These are phyloP conservation scores for Spinacia oleracea DNA, from an alignment of 179 eudicot genomes.

Conservation along the genomic window DNA sequence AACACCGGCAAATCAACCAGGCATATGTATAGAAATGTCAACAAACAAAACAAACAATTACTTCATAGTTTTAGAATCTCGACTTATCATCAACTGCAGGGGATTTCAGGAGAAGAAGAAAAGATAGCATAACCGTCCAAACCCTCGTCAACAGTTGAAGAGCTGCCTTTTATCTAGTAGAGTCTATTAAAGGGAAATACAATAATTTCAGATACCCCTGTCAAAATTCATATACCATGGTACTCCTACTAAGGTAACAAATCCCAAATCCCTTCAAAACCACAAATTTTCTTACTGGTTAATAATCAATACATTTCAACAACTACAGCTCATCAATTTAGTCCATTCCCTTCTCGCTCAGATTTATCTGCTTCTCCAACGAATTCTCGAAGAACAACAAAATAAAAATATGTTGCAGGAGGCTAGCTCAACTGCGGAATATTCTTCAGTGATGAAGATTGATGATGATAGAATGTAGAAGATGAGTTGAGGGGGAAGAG, in stretches of 20 bases:
- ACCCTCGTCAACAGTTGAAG: not conserved
- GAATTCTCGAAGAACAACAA: no score
- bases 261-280: no score
- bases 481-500: no score
- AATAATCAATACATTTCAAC: not conserved
- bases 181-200: not conserved
- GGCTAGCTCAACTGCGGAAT: no score
- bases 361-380: no score
- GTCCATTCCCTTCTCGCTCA: not conserved
- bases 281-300: not conserved
- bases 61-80: not conserved
- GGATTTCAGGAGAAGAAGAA: not conserved
- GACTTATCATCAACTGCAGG: not conserved
- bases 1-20: not conserved
- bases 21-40: not conserved
- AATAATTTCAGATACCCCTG: not conserved
- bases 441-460: no score
- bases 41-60: not conserved
- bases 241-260: not conserved
- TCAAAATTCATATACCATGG: not conserved
- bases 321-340: not conserved
- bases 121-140: not conserved
- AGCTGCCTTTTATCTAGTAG: not conserved
- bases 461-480: no score
- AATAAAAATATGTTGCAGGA: no score